Base-by-base conservation (phyloP, 768 basidiomycete genomes). In the Boletus subparvulus region DNA sequence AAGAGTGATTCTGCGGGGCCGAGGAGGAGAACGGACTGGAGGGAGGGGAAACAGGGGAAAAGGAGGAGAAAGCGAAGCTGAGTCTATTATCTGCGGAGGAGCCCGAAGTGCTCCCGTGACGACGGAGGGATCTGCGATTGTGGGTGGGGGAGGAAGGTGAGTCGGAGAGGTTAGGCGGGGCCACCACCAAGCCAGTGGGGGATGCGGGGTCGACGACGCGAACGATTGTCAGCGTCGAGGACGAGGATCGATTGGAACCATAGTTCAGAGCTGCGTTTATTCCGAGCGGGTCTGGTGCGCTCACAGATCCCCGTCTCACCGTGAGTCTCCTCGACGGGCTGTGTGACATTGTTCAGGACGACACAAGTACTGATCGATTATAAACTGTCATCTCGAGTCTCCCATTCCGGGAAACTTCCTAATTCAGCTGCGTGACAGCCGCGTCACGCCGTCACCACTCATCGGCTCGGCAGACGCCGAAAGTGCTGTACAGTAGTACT, bases 221-320 rank as follows among this genome's bases (percentile, higher is more conserved):
- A 26, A 91, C 86, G 72, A 92, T 92, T 49, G 88, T 90, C 40
- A 92, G 77, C 4, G 76, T 83, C 70, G 82, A 85, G 26, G 83
- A 84, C 0, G 84, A 80, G 3, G 81, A 77, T 57, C 85, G 76
- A 54, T 75, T 74, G 3, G 80, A 80, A 66, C 82, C 79, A 54
- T 78, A 67, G 61, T 84, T 85, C 40, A 84, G 61, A 12, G 74
- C 67, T 19, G 80, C 70, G 63, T 89, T 82, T 9, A 75, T 69
- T 42, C 80, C 87, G 62, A 77, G 85, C 0, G 90, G 89, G 68
- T 92, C 90, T 3, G 79, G 71, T 0, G 90, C 90, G 30, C 82
- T 77, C 14, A 79, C 71, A 0, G 90, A 92, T 17, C 90, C 89
- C 47, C 89, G 80, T 17, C 90, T 80, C 8, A 78, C 65, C 26